Evolutionary conservation across 2,329 filamentous ascomycete genomes (phyloP), one percentile per base, ranked within the genome.

Genomic region (Fusarium sp.): DNA sequence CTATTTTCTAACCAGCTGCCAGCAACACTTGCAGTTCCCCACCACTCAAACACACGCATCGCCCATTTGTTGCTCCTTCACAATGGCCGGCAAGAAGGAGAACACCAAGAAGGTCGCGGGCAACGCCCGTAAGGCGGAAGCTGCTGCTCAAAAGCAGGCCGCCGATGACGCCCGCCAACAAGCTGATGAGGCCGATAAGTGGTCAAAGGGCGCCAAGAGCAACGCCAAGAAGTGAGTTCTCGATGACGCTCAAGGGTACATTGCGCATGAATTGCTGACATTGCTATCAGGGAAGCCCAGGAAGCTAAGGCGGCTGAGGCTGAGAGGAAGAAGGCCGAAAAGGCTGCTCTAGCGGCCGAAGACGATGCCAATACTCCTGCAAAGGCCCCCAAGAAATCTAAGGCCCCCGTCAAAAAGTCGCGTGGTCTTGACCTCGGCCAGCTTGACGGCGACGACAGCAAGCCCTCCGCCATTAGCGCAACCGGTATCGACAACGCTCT

Each of bases 401-500:
- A 92, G 79, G 81, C 85, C 7, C 89, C 90, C 13, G 82, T 84
- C 49, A 92, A 92, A 80, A 92, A 91, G 77, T 86, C 86, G 47
- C 86, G 88, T 64, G 92, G 92, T 23, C 85, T 95, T 37, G 92
- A 94, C 74, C 86, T 95, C 40, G 87, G 85, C 19, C 90, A 92
- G 77, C 89, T 97, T 68, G 92, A 96, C 73, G 83, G 80, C 65
- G 83, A 80, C 46, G 87, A 87, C 65, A 40, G 23, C 50, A 84
- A 84, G 67, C 81, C 88, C 11, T 72, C 84, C 0, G 80, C 92
- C 0, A 85, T 97, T 73, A 94, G 91, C 78, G 94, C 94, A 5
- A 86, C 91, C 0, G 94, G 94, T 74, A 97, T 99, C 78, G 94
- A 98, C 78, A 95, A 97, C 75, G 94, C 94, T 1, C 87, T 98